Evolutionary conservation across 768 basidiomycete species (phyloP).

Genomic region (Coprinopsis sp.): DNA sequence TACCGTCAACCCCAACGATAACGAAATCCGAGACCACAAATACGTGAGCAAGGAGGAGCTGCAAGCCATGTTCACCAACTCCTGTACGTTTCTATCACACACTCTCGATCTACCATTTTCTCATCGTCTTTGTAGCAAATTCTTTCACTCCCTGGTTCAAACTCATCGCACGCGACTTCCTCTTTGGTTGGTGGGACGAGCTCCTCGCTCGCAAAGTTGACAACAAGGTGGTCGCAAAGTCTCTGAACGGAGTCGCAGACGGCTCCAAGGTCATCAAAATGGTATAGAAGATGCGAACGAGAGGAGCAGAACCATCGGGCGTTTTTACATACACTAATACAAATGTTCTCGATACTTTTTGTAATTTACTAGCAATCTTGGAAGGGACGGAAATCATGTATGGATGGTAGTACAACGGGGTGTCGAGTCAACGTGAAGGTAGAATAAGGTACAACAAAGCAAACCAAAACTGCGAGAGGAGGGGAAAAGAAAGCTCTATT

Average conservation of each 20-base stretch:
- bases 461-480: neutral
- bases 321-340: slow-evolving; percentile 6
- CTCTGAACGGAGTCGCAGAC: slow-evolving; percentile 60
- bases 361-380: neutral
- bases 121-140: slow-evolving; percentile 48
- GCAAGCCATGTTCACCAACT: slow-evolving; percentile 82
- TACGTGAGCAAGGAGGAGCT: slow-evolving; percentile 92
- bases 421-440: neutral
- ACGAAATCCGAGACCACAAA: slow-evolving; percentile 88
- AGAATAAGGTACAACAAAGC: neutral
- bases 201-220: slow-evolving; percentile 60
- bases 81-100: slow-evolving; percentile 16
- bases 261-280: slow-evolving; percentile 64
- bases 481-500: slow-evolving; percentile 4
- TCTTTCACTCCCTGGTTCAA: slow-evolving; percentile 99
- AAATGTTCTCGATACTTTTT: slow-evolving; percentile 3
- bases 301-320: slow-evolving; percentile 4
- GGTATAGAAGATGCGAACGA: too few species aligned
- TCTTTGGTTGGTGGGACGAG: slow-evolving; percentile 99
- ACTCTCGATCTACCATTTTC: too few species aligned
- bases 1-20: slow-evolving; percentile 70
- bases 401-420: neutral
- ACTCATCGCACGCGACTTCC: slow-evolving; percentile 92
- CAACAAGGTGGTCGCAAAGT: slow-evolving; percentile 62
- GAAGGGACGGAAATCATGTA: neutral